A percentile compares a stretch with the other conserved stretches of the same genome.
These are phyloP conservation scores for Clausena lansium DNA, from an alignment of 345 rosid genomes.

Conservation along the genomic window DNA sequence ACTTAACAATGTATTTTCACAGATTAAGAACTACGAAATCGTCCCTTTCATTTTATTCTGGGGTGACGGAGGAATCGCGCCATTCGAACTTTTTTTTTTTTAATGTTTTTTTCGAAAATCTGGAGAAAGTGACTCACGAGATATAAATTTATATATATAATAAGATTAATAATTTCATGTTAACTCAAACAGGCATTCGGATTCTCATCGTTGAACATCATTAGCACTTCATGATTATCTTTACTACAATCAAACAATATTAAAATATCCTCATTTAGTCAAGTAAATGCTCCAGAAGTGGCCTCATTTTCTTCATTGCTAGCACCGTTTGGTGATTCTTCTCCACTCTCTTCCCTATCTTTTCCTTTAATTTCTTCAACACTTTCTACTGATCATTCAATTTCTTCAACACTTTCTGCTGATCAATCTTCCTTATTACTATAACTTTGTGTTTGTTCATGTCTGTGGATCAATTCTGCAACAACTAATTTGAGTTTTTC, in stretches of 20 bases:
- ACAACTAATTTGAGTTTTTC: too few species aligned
- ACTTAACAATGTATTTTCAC: too few species aligned
- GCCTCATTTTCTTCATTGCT: neutral
- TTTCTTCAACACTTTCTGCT: constrained; percentile 61
- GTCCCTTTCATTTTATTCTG: too few species aligned
- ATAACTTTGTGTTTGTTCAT: constrained; percentile 58
- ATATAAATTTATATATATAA: too few species aligned
- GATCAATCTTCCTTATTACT: constrained; percentile 59
- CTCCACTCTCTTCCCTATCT: constrained; percentile 57
- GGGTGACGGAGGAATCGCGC: too few species aligned
- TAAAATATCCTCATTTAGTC: neutral
- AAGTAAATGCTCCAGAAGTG: neutral
- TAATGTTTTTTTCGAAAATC: too few species aligned
- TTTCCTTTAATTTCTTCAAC: constrained; percentile 38
- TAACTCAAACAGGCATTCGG: constrained; percentile 46
- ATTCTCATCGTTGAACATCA: constrained; percentile 69
- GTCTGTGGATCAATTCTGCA: constrained; percentile 26
- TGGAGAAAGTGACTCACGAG: too few species aligned
- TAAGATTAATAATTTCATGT: too few species aligned
- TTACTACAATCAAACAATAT: constrained; percentile 16
- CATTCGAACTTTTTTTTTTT: too few species aligned
- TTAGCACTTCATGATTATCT: constrained; percentile 28
- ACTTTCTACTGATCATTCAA: constrained; percentile 17
- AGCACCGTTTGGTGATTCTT: constrained; percentile 1
- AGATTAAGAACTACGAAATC: too few species aligned